Base-by-base conservation (phyloP, 805 yeast species). In the Kregervanrija pseudodelftensis region DNA sequence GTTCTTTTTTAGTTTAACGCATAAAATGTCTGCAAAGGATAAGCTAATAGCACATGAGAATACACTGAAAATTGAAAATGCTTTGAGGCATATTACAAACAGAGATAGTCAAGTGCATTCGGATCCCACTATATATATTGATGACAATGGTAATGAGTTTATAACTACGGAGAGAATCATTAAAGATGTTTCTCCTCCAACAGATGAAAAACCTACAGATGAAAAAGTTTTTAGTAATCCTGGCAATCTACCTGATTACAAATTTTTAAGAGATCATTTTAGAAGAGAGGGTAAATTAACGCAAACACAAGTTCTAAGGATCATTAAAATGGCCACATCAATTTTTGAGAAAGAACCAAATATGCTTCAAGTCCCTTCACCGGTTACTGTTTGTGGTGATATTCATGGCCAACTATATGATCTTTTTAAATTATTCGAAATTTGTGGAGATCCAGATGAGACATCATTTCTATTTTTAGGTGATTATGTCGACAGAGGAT, bases 361-460 rank as follows among this genome's bases (percentile, higher is more conserved):
- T 55, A 60, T 91, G 54, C 67, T 91, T 42, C 73, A 73, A 14
- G 84, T 93, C 2, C 90, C 89, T 3, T 95, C 96, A 0, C 99
- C 98, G 1, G 86, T 91, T 2, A 90, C 96, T 0, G 89, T 91
- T 3, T 89, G 97, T 67, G 99, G 99, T 45, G 98, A 91, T 65
- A 76, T 90, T n/a, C 98, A 91, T 64, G 99, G 99, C 13, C 98
- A 91, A 63, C 88, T 77, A 62, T 90, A 76, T 62, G 99, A 91
- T 63, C 71, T 91, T 54, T 72, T 90, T 77, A 89, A 90, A 64
- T 68, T 91, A 37, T 86, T 91, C 58, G 97, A 91, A 60, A 91
- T 89, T 13, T 95, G 96, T 35, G 98, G 98, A 2, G 81, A 83
- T 58, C 96, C 97, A 11, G 56, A 56, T 36, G 65, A 59, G n/a